phyloP scores from a whole-genome alignment of 2,329 filamentous ascomycete genomes.

The Colletotrichum theobromicola region DNA sequence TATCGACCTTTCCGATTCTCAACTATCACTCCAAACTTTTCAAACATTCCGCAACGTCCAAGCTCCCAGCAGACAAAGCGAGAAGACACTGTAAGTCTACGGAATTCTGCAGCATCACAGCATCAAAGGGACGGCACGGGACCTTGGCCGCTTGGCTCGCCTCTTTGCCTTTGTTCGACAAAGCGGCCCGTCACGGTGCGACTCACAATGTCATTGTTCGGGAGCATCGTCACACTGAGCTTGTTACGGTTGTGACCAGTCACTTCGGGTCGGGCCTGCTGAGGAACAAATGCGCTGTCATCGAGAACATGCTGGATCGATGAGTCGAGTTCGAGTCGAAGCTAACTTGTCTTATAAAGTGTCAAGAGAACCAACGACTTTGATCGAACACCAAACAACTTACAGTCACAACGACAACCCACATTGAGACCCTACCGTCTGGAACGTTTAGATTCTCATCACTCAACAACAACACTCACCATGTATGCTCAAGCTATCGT shows the following conservation, averaged over 20 bases:
- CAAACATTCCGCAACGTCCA: slow-evolving; percentile 8
- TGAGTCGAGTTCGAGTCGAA: not conserved
- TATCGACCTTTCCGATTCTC: slow-evolving; percentile 14
- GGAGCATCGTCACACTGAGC: slow-evolving; percentile 1
- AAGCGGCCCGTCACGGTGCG: slow-evolving; percentile 1
- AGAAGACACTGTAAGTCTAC: slow-evolving; percentile 20
- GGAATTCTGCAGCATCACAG: not conserved
- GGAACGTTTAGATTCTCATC: slow-evolving; percentile 41
- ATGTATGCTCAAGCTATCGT: slow-evolving; percentile 58
- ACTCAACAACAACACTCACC: slow-evolving; percentile 43
- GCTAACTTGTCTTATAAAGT: slow-evolving; percentile 15
- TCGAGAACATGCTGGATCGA: slow-evolving; percentile 4
- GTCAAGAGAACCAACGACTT: slow-evolving; percentile 13
- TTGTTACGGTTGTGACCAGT: slow-evolving; percentile 1
- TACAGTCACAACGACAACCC: slow-evolving; percentile 20
- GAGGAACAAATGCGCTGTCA: slow-evolving; percentile 12
- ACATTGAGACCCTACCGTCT: slow-evolving; percentile 35
- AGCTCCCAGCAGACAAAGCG: slow-evolving; percentile 18
- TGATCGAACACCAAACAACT: not conserved
- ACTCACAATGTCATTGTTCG: slow-evolving; percentile 19
- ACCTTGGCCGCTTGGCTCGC: not conserved
- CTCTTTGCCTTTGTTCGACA: slow-evolving; percentile 16
- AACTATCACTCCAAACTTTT: slow-evolving; percentile 9
- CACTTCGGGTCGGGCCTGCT: slow-evolving; percentile 18
- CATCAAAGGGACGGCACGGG: not conserved